Conservation (phyloP, 2,329 filamentous ascomycete species). For the Pestalotiopsis fici region DNA sequence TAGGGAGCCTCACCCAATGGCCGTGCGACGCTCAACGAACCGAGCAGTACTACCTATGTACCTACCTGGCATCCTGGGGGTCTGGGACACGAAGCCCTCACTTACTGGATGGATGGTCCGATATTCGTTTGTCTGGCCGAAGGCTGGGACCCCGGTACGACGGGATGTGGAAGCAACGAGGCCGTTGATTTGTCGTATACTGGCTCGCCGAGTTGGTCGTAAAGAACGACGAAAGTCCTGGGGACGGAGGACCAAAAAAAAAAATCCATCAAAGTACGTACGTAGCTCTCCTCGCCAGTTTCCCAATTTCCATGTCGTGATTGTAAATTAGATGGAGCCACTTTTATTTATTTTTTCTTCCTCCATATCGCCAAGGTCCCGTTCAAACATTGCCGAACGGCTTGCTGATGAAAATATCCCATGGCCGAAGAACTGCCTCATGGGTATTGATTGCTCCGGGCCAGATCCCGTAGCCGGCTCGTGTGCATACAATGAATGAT, state of each 20-base stretch:
- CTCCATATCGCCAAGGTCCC: background rate
- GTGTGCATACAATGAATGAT: too few relatives aligned
- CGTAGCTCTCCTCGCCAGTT: background rate
- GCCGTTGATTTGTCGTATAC: background rate
- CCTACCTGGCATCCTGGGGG: background rate
- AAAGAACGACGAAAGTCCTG: background rate
- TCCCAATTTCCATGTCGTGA: background rate
- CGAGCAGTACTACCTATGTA: background rate
- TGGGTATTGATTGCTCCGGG: background rate
- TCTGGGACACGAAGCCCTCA: background rate
- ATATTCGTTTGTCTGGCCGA: background rate
- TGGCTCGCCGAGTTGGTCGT: background rate
- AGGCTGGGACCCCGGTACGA: background rate
- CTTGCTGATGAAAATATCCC: background rate
- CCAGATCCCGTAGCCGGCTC: background rate
- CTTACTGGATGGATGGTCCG: background rate
- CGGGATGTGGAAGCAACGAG: background rate
- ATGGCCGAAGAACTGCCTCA: background rate
- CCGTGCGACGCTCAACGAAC: background rate
- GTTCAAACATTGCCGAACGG: background rate
- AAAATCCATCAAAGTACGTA: too few relatives aligned
- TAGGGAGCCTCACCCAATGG: conserved; percentile 1
- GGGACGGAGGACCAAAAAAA: background rate
- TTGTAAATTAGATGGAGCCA: background rate
- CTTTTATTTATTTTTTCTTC: background rate